Base-by-base conservation (phyloP, 1,284 basidiomycete genomes). In the Sanghuangporus sanghuang region DNA sequence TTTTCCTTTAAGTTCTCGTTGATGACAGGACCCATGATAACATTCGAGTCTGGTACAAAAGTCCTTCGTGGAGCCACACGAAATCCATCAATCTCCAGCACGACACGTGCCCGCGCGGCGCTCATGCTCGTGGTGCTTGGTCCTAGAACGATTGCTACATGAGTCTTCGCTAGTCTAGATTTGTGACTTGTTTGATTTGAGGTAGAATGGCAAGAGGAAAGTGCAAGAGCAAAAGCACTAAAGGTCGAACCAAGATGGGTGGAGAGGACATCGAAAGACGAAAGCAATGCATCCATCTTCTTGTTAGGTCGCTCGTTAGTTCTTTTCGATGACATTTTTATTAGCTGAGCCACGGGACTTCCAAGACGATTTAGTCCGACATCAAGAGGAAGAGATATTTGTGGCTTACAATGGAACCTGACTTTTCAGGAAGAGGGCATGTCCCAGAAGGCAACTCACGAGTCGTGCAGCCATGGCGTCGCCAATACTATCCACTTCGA, bases 231-330 rank as follows among this genome's bases (percentile, higher is more conserved):
- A 1, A 92, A 77, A 0, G 86, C 81, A 4, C 83, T 79, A 71
- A 90, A 92, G 0, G 89, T 90, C 0, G 88, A 87, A 55, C 81
- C 78, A 8, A 92, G 76, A 72, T 91, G 89, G 1, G 86, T 90
- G 0, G 83, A 76, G n/a, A 92, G 79, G 0, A 81, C 84, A 69
- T 92, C 89, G 61, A 85, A 86, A 1, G 87, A 82, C 2, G 78
- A 73, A 6, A 90, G 70, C 1, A 91, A 73, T 35, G 89, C 86
- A 5, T 75, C 74, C 9, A 85, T 81, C 66, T 84, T 83, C 74
- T 84, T 90, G 6, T 77, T 72, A 14, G 81, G 78, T 9, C 81
- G 78, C 16, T 1, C 44, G 44, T n/a, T 2, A 81, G 68, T 54
- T 77, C 79, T 0, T 77, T 72, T 79, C 80, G 46, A 11, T 73